Conservation (phyloP, 805 yeast species). For the Wilhelminamyces savonicus region DNA sequence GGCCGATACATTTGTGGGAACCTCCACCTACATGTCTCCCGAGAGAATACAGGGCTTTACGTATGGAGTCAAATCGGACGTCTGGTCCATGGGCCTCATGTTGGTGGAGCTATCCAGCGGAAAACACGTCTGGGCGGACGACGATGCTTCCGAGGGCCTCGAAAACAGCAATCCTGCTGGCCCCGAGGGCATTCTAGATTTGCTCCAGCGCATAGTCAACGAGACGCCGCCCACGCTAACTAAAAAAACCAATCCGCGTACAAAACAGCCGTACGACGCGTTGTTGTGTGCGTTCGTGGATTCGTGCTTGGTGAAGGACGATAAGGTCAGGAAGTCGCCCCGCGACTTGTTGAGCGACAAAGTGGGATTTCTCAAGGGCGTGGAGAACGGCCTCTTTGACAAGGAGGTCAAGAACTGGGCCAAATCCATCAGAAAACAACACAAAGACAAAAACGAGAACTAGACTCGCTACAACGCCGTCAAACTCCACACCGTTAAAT, state of each 20-base stretch:
- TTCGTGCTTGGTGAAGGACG: conserved; percentile 68
- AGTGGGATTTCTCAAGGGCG: conserved; percentile 24
- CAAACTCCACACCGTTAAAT: too few relatives aligned
- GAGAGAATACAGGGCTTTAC: conserved; percentile 94
- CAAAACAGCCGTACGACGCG: conserved; percentile 29
- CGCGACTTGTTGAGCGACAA: conserved; percentile 48
- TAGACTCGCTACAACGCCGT: too few relatives aligned
- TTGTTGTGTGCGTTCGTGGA: conserved; percentile 64
- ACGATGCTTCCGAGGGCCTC: conserved; percentile 22
- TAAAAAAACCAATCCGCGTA: conserved; percentile 23
- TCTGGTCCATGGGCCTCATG: conserved; percentile 94
- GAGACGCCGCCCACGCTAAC: conserved; percentile 77
- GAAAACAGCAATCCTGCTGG: conserved; percentile 6
- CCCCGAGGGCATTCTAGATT: conserved; percentile 85
- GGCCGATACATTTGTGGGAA: conserved; percentile 98
- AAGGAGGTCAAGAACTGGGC: conserved; percentile 38
- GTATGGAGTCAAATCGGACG: conserved; percentile 92
- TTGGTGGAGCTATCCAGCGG: conserved; percentile 86
- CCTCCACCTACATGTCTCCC: conserved; percentile 95
- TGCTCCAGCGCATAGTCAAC: conserved; percentile 87
- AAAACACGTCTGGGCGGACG: conserved; percentile 66
- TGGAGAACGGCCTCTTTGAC: conserved; percentile 24
- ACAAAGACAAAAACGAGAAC: conserved; percentile 18
- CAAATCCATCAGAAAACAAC: conserved; percentile 27
- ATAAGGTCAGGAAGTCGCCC: conserved; percentile 62